Conservation (phyloP, 73 alveolate species). For the Urostyla sp. region DNA sequence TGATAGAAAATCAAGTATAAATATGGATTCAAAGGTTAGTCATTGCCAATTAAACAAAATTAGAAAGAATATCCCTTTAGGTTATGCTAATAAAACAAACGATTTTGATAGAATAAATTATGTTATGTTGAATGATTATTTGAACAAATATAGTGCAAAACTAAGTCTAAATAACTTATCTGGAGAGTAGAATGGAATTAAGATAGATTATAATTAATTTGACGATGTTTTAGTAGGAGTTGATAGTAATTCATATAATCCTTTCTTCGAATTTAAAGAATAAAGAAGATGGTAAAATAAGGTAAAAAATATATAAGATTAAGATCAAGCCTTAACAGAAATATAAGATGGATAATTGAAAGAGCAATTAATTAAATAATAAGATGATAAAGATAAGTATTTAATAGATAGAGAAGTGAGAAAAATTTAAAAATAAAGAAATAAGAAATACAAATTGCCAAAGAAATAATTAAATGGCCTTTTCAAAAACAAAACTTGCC, state of each 20-base stretch:
- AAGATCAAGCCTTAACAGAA: too few species aligned
- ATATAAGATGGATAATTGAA: too few species aligned
- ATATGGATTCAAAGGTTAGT: conserved; percentile 20
- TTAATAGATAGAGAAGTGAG: too few species aligned
- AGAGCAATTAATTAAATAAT: too few species aligned
- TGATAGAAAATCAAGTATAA: background rate
- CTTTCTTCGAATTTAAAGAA: conserved; percentile 10
- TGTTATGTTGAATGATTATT: conserved; percentile 45
- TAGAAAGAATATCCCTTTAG: conserved; percentile 36
- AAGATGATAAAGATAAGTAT: too few species aligned
- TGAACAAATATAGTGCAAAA: conserved; percentile 39
- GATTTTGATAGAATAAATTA: conserved; percentile 49
- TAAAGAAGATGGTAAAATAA: background rate
- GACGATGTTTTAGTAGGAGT: conserved; percentile 26
- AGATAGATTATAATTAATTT: conserved; percentile 36
- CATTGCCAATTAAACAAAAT: conserved; percentile 19
- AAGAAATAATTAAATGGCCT: too few species aligned
- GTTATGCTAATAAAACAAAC: background rate
- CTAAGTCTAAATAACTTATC: conserved; percentile 40
- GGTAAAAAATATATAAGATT: background rate
- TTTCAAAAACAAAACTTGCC: too few species aligned
- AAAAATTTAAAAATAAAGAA: too few species aligned
- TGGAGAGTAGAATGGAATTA: conserved; percentile 11
- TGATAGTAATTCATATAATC: conserved; percentile 16
- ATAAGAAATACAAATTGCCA: too few species aligned